Evolutionary conservation across 2,329 filamentous ascomycete species (phyloP), one percentile per base, ranked within the genome.

Genomic region (Verticillium zaregamsianum): DNA sequence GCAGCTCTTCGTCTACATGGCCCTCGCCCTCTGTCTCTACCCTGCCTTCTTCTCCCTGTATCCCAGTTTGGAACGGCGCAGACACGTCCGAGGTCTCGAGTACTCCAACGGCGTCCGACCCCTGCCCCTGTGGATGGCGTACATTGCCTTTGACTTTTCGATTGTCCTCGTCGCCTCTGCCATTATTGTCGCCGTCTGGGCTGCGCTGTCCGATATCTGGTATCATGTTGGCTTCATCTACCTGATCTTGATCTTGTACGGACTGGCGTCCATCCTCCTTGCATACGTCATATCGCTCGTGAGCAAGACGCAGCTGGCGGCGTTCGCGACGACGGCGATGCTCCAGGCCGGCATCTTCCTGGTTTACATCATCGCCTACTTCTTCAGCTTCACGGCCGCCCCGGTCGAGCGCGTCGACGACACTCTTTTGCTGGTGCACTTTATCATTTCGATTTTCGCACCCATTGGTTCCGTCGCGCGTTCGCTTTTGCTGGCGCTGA

Each of bases 61-160:
- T 70, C 91, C 92, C 0, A 96, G 92, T n/a, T 80, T 90, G 32
- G 93, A 97, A 74, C 84, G 92, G 31, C 79, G 92, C 12, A 81
- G 87, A 58, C 90, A 92, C 66, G 91, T 97, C 28, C 86, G 93
- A 59, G 90, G 90, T 17, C 79, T 97, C 33, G 90, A 97, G 73
- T 97, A 96, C 75, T 96, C 91, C 60, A 97, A 97, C 70, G 93
- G 93, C 56, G 92, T 97, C 32, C 83, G 91, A 14, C 89, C 91
- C 0, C 79, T 91, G 9, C 92, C 93, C 0, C 79, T 97, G 2
- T 97, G 94, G 93, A 75, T 91, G 5, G 91, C 93, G 1, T 96
- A 97, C 70, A 80, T 90, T 1, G 70, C 81, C 0, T 96, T 97
- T 70, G 93, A 97, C 76, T 92, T 93, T 66, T 72, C 85, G 54